phyloP scores from a whole-genome alignment of 352 stramenopile species.

The Phytophthora chlamydospora region DNA sequence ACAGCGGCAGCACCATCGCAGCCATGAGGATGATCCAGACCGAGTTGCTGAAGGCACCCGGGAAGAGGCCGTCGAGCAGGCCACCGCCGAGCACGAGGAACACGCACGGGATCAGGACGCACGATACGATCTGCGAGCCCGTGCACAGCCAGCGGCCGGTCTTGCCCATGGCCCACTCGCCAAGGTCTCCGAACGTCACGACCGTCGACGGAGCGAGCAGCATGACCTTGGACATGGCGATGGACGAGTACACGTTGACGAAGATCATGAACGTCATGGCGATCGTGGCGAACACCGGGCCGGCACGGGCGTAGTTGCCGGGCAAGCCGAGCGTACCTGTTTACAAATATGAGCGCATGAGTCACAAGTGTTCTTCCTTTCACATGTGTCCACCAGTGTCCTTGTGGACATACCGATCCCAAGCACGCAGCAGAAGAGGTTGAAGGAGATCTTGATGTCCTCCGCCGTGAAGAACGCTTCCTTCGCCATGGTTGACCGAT shows the following conservation, averaged over 20 bases:
- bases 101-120: constrained; percentile 35
- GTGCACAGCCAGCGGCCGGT: constrained; percentile 49
- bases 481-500: constrained; percentile 39
- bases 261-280: constrained; percentile 60
- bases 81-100: constrained; percentile 44
- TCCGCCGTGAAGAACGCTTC: constrained; percentile 30
- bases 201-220: constrained; percentile 27
- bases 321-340: constrained; percentile 53
- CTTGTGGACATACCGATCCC: constrained; percentile 40
- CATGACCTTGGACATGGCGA: constrained; percentile 40
- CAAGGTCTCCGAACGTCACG: constrained; percentile 36
- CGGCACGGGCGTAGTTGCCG: constrained; percentile 57
- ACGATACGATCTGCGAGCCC: constrained; percentile 44
- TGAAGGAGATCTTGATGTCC: constrained; percentile 37
- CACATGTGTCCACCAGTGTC: no score
- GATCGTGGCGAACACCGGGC: constrained; percentile 43
- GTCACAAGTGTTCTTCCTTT: no score
- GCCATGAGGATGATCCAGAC: constrained; percentile 54
- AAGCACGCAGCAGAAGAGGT: constrained; percentile 58
- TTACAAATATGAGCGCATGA: no score
- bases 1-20: constrained; percentile 42
- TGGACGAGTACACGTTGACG: constrained; percentile 43
- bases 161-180: constrained; percentile 36
- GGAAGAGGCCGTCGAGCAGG: constrained; percentile 45
- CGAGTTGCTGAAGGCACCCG: constrained; percentile 28